Conservation (phyloP, 2,329 filamentous ascomycete genomes). For the Epichloe scottii region DNA sequence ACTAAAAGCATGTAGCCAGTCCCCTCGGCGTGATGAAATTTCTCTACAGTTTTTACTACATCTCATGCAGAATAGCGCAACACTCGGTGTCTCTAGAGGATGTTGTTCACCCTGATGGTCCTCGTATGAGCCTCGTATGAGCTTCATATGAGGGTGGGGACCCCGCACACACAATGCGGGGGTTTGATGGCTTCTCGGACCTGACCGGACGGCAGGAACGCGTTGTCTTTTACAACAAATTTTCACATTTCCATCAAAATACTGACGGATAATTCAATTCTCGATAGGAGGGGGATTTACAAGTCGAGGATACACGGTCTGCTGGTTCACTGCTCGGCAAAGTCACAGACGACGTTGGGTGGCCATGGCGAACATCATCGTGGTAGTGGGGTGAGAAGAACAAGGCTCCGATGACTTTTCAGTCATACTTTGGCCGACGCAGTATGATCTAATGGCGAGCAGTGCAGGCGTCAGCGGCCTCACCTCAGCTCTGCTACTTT, state of each 20-base stretch:
- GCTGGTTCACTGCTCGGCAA: not conserved
- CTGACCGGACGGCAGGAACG: not conserved
- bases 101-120: too few species aligned
- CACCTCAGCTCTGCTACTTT: constrained; percentile 36
- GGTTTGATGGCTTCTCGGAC: not conserved
- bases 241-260: not conserved
- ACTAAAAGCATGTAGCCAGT: too few species aligned
- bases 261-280: not conserved
- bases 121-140: too few species aligned
- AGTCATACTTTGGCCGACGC: not conserved
- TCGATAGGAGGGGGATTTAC: not conserved
- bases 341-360: not conserved
- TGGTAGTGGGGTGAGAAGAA: constrained; percentile 21
- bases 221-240: not conserved
- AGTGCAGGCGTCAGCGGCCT: constrained; percentile 39
- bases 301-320: not conserved
- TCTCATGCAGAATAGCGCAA: too few species aligned
- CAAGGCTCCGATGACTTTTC: not conserved
- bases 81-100: too few species aligned
- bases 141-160: not conserved
- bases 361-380: constrained; percentile 1
- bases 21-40: too few species aligned
- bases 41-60: too few species aligned
- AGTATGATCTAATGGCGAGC: not conserved
- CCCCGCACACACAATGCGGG: not conserved